Conservation (phyloP, 495 filamentous ascomycete genomes). For the Lophiotrema nucula region DNA sequence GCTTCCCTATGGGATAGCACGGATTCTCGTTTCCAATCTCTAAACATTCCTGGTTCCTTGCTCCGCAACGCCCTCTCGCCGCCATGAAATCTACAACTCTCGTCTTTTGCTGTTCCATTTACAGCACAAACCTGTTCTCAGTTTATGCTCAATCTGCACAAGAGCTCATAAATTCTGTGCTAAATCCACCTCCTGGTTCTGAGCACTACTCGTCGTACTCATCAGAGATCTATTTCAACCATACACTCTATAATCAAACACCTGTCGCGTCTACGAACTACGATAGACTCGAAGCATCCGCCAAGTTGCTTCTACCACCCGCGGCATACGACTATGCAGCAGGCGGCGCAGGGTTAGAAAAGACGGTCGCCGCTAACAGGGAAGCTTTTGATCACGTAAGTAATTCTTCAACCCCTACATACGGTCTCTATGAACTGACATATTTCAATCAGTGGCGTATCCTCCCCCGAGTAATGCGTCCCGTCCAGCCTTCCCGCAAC, state of each 20-base stretch:
- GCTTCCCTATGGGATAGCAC: too few species aligned
- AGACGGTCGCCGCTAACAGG: not conserved
- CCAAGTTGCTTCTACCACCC: not conserved
- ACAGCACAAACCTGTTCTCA: too few species aligned
- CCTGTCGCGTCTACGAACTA: slow-evolving; percentile 15
- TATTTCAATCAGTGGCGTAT: not conserved
- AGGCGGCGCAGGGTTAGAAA: slow-evolving; percentile 1
- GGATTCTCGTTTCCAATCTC: too few species aligned
- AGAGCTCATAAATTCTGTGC: slow-evolving; percentile 7
- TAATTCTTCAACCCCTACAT: too few species aligned
- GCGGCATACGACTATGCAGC: slow-evolving; percentile 4
- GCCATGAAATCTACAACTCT: too few species aligned
- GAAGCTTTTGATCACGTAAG: slow-evolving; percentile 4
- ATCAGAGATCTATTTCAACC: slow-evolving; percentile 9
- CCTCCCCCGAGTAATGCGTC: slow-evolving; percentile 3
- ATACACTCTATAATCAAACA: slow-evolving; percentile 13
- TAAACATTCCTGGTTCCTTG: too few species aligned
- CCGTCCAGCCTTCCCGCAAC: not conserved
- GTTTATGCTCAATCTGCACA: slow-evolving; percentile 2
- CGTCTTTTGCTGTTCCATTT: too few species aligned
- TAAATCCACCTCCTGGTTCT: slow-evolving; percentile 2
- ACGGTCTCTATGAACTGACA: too few species aligned
- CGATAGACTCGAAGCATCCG: slow-evolving; percentile 13
- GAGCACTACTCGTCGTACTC: slow-evolving; percentile 15
- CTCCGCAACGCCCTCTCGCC: too few species aligned